These are phyloP conservation scores for Circinella umbellata DNA, from an alignment of 371 early-diverging fungal species.

Conservation along the genomic window DNA sequence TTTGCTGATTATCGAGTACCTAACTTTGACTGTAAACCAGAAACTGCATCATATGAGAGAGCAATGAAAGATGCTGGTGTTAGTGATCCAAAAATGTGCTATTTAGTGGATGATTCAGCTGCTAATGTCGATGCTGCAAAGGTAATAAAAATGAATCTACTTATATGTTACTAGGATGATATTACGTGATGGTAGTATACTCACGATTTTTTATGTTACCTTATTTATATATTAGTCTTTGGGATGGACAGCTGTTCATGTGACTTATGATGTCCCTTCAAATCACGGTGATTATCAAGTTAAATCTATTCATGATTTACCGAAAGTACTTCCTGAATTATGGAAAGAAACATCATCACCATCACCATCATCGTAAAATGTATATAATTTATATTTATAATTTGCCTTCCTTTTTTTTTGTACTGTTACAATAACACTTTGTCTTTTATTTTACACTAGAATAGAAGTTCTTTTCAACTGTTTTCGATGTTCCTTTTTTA, in stretches of 20 bases:
- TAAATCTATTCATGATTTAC: conserved; percentile 62
- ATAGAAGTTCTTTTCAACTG: too few species aligned
- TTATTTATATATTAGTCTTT: conserved; percentile 36
- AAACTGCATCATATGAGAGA: conserved; percentile 54
- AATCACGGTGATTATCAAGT: conserved; percentile 68
- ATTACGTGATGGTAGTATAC: background rate
- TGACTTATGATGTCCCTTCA: conserved; percentile 44
- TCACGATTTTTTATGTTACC: too few species aligned
- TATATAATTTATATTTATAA: background rate
- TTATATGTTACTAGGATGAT: background rate
- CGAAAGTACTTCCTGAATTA: conserved; percentile 61
- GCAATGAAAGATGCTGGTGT: conserved; percentile 79
- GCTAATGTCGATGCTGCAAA: conserved; percentile 70
- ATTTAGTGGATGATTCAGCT: conserved; percentile 79
- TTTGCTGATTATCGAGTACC: conserved; percentile 77
- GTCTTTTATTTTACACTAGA: too few species aligned
- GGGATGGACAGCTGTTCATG: conserved; percentile 79
- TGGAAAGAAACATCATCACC: conserved; percentile 33
- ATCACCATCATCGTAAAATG: background rate
- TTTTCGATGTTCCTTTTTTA: too few species aligned
- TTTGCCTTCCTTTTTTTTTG: background rate
- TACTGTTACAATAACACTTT: too few species aligned
- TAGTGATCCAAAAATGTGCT: conserved; percentile 60
- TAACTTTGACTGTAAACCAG: conserved; percentile 82
- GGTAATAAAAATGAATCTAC: conserved; percentile 23